Conservation (phyloP, 768 basidiomycete species). For the Suillus subalutaceus region DNA sequence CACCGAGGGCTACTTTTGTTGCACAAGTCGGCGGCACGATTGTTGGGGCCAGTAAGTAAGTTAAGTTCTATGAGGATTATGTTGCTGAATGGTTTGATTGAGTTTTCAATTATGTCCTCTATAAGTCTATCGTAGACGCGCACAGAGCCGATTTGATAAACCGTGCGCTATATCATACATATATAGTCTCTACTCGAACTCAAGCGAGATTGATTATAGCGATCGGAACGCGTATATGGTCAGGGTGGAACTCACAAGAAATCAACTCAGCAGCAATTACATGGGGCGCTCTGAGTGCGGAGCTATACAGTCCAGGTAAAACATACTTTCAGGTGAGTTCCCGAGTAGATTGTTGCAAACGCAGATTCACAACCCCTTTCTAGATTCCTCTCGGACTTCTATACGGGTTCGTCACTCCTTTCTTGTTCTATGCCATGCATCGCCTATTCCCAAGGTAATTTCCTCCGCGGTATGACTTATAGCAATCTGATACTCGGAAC, state of each 20-base stretch:
- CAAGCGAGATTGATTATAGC: conserved; percentile 13
- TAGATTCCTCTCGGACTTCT: conserved; percentile 30
- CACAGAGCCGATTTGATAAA: conserved; percentile 17
- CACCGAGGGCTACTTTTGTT: conserved; percentile 50
- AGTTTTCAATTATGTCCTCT: conserved; percentile 26
- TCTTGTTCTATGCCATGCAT: conserved; percentile 30
- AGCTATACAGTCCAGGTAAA: conserved; percentile 53
- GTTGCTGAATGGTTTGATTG: neutral
- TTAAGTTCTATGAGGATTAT: neutral
- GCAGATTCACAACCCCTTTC: neutral
- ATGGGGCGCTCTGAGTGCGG: conserved; percentile 55
- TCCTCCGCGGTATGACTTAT: conserved; percentile 8
- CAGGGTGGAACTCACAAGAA: conserved; percentile 49
- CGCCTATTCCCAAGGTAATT: conserved; percentile 22
- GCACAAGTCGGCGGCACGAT: conserved; percentile 54
- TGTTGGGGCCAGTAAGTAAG: conserved; percentile 46
- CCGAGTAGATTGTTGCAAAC: conserved; percentile 15
- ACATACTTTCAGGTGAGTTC: conserved; percentile 45
- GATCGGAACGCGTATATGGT: conserved; percentile 20
- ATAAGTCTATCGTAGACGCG: conserved; percentile 19
- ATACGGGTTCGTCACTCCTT: conserved; percentile 34
- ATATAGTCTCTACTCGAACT: neutral
- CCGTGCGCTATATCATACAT: conserved; percentile 10
- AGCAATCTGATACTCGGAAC: conserved; percentile 4
- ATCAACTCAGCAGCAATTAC: conserved; percentile 59